Evolutionary conservation across 23 red algal genomes (phyloP).

Genomic region (Pyropia yezoensis): DNA sequence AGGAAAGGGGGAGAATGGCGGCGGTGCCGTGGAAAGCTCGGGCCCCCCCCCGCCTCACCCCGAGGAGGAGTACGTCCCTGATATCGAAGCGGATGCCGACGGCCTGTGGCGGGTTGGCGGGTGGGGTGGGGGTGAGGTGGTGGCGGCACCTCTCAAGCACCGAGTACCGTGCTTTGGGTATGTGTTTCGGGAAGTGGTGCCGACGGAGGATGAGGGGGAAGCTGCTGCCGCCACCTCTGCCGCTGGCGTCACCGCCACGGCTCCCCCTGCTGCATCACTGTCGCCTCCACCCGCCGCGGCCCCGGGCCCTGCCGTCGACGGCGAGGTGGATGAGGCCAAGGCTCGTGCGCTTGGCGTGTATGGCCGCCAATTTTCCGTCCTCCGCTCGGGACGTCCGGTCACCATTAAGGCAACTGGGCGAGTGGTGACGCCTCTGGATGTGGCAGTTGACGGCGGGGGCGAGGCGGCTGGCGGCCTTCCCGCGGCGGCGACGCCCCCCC

Average conservation of each 20-base stretch:
- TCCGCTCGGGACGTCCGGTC: constrained; percentile 44
- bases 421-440: constrained; percentile 37
- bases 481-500: background rate
- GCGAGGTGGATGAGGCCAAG: constrained; percentile 52
- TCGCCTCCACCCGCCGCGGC: background rate
- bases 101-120: constrained; percentile 63
- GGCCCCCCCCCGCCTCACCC: constrained; percentile 42
- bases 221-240: background rate
- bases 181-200: constrained; percentile 36
- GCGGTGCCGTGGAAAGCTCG: constrained; percentile 6
- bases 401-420: constrained; percentile 30
- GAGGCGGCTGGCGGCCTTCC: background rate
- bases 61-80: constrained; percentile 47
- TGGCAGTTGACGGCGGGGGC: constrained; percentile 7
- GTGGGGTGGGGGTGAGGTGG: constrained; percentile 30
- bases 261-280: too few relatives aligned
- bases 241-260: background rate
- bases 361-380: constrained; percentile 52
- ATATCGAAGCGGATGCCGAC: constrained; percentile 47
- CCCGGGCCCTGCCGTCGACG: background rate
- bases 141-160: constrained; percentile 65
- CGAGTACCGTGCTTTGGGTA: constrained; percentile 87
- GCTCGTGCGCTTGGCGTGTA: constrained; percentile 61
- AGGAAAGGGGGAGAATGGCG: background rate
- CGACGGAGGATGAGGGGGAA: background rate